phyloP scores from a whole-genome alignment of 441 rosid species.

The Erysimum pusillum region DNA sequence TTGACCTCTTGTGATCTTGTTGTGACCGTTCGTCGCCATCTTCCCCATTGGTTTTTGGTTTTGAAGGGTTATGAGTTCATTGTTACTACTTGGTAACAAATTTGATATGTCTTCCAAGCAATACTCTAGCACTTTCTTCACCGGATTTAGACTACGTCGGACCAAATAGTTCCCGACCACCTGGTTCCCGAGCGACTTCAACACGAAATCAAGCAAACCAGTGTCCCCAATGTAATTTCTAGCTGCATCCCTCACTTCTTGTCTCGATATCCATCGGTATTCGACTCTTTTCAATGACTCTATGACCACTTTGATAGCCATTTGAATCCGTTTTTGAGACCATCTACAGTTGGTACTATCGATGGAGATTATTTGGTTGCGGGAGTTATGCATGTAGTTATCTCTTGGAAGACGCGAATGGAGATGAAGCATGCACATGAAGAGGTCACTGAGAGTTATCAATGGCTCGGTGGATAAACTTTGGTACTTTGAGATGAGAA shows the following conservation, averaged over 20 bases:
- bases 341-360: slow-evolving; percentile 72
- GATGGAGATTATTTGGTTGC: slow-evolving; percentile 51
- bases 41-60: slow-evolving; percentile 55
- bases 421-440: slow-evolving; percentile 78
- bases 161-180: slow-evolving; percentile 84
- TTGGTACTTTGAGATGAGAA: slow-evolving; percentile 81
- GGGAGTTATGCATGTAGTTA: slow-evolving; percentile 46
- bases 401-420: slow-evolving; percentile 65
- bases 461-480: slow-evolving; percentile 63
- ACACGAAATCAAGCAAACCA: slow-evolving; percentile 86
- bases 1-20: slow-evolving; percentile 67
- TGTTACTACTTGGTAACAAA: slow-evolving; percentile 53
- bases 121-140: slow-evolving; percentile 85
- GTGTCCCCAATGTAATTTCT: slow-evolving; percentile 90
- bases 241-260: slow-evolving; percentile 92
- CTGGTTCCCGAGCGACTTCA: slow-evolving; percentile 88
- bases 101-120: slow-evolving; percentile 79
- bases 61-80: slow-evolving; percentile 44
- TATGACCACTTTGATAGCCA: slow-evolving; percentile 83
- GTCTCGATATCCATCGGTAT: slow-evolving; percentile 83
- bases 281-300: slow-evolving; percentile 73
- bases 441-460: slow-evolving; percentile 70
- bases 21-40: slow-evolving; percentile 35
- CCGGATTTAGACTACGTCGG: slow-evolving; percentile 87
- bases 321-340: slow-evolving; percentile 87